Base-by-base conservation (phyloP, 495 filamentous ascomycete genomes). In the Talaromyces wortmannii region DNA sequence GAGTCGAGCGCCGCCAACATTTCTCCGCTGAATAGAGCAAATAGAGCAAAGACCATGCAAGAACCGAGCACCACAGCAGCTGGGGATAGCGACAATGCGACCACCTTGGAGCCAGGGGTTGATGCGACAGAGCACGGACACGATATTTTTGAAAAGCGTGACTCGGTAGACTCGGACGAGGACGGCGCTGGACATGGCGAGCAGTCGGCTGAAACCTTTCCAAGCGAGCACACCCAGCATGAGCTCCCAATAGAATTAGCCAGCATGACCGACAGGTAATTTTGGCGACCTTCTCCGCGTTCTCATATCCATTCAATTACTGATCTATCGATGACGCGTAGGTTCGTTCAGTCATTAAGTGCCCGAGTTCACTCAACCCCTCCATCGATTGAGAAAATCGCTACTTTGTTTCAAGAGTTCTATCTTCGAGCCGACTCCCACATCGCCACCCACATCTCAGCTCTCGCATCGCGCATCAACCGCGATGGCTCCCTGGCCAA, bases 331-430 rank as follows among this genome's bases (percentile, higher is more conserved):
- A 29, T 52, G 17, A 2, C 46, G 11, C 5, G 42, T 60, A 94
- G 91, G 54, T 99, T 99, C 68, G 86, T 97, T 62, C 90, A 95
- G 57, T 95, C 90, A 6, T 71, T 99, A 30, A 87, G 83, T 50
- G 91, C 90, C 55, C 95, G 89, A 74, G 84, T 95, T 23, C 88
- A 95, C 68, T 82, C 88, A 13, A 84, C 83, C 11, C 94, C 95
- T 8, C 84, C 92, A 2, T 86, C 86, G 44, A 87, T 92, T 60
- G 89, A 95, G 17, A 88, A 82, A 59, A 83, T 97, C 18, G 87
- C 92, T 5, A 76, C 76, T n/a, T 73, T 95, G 17, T 97, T 96
- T 66, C 95, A 99, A 70, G 90, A 95, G 36, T 99, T 97, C 63
- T 99, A 99, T 67, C 74, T 77, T 32, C 84, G 84, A 45, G 90